Conservation (phyloP, 495 filamentous ascomycete genomes). For the Aspergillus affinis region DNA sequence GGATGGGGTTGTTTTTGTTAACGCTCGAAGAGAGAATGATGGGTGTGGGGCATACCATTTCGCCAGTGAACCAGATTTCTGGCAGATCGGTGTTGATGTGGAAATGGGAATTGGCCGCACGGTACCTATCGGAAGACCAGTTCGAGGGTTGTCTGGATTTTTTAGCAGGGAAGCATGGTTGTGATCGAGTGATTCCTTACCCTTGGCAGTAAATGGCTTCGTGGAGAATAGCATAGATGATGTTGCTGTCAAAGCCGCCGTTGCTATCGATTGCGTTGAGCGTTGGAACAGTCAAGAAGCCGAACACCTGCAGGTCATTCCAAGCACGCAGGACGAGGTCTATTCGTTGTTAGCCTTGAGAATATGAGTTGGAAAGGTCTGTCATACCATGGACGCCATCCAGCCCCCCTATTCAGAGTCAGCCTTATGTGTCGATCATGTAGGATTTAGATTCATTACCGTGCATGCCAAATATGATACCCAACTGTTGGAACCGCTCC, state of each 20-base stretch:
- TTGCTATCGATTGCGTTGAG: constrained; percentile 63
- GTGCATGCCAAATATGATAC: constrained; percentile 72
- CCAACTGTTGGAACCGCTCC: constrained; percentile 69
- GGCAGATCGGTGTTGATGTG: constrained; percentile 48
- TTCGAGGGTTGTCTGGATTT: constrained; percentile 48
- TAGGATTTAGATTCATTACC: constrained; percentile 49
- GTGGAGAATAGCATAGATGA: constrained; percentile 84
- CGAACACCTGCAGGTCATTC: constrained; percentile 70
- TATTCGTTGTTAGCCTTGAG: constrained; percentile 16
- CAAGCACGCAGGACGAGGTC: constrained; percentile 67
- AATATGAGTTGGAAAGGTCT: not conserved
- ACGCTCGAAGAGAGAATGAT: not conserved
- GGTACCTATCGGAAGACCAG: constrained; percentile 63
- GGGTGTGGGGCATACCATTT: constrained; percentile 59
- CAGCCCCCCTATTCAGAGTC: constrained; percentile 52
- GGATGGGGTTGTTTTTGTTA: constrained; percentile 10
- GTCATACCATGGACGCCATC: constrained; percentile 62
- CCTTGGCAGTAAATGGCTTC: constrained; percentile 79
- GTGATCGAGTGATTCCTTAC: constrained; percentile 27
- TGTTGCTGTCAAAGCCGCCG: constrained; percentile 66
- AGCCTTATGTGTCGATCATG: constrained; percentile 7
- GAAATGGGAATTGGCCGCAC: constrained; percentile 44
- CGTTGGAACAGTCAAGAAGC: constrained; percentile 68
- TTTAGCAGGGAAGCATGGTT: constrained; percentile 17
- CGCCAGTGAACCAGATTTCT: constrained; percentile 76